phyloP scores from a whole-genome alignment of 2,329 filamentous ascomycete genomes.

The Lecanicillium sp. region DNA sequence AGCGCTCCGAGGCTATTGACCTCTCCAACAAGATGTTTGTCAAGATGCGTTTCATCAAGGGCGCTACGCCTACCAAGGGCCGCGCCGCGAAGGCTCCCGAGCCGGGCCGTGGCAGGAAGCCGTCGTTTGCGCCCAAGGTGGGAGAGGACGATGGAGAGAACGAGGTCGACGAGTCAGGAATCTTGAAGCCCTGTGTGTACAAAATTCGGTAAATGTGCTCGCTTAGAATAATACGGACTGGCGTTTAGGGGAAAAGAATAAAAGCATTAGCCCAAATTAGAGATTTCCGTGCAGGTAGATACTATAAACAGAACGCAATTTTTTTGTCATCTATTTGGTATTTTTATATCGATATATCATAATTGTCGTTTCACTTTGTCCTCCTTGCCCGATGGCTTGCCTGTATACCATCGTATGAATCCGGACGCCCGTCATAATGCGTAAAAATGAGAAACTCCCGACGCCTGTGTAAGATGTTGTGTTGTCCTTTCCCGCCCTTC shows the following conservation, averaged over 20 bases:
- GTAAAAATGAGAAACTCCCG: neutral
- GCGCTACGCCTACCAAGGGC: conserved; percentile 64
- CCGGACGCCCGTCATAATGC: conserved; percentile 1
- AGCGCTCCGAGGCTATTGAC: conserved; percentile 59
- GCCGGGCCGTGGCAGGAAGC: conserved; percentile 44
- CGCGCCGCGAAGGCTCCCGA: conserved; percentile 60
- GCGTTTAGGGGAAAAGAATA: too few relatives aligned
- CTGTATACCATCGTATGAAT: neutral
- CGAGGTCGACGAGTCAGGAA: conserved; percentile 55
- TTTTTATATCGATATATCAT: neutral
- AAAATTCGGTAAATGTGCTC: conserved; percentile 62
- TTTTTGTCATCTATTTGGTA: neutral
- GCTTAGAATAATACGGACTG: neutral
- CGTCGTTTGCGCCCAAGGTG: conserved; percentile 49
- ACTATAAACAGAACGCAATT: too few relatives aligned
- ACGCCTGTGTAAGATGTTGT: neutral
- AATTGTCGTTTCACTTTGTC: neutral
- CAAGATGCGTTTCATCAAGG: conserved; percentile 90
- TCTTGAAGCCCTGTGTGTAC: conserved; percentile 93
- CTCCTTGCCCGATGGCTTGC: neutral
- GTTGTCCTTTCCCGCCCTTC: too few relatives aligned
- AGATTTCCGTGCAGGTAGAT: too few relatives aligned
- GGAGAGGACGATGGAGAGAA: conserved; percentile 51
- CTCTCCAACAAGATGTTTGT: conserved; percentile 97
- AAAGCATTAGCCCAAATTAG: too few relatives aligned